phyloP scores from a whole-genome alignment of 1,284 basidiomycete species.

The Polyporus tsugae region DNA sequence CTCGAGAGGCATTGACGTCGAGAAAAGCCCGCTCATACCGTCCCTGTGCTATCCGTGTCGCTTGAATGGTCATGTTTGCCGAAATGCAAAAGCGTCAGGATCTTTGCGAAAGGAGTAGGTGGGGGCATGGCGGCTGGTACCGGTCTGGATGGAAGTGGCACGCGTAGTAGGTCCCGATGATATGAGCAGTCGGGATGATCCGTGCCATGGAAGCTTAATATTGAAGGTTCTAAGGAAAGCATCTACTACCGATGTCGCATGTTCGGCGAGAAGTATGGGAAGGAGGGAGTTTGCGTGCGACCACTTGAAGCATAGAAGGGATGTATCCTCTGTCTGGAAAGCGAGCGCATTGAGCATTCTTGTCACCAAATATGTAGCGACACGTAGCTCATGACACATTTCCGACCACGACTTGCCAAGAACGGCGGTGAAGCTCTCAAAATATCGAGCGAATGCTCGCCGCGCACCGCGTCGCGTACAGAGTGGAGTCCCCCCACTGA shows the following conservation, averaged over 20 bases:
- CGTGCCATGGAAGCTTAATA: not conserved
- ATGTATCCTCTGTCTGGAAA: no score
- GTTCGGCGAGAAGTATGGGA: not conserved
- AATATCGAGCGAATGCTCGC: no score
- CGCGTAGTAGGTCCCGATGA: not conserved
- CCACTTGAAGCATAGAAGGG: no score
- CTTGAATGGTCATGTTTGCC: not conserved
- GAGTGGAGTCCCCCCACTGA: no score
- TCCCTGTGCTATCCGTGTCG: not conserved
- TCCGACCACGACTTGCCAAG: no score
- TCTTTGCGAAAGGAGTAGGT: not conserved
- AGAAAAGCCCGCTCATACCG: not conserved
- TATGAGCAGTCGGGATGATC: not conserved
- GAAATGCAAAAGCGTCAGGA: not conserved
- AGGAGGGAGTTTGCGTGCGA: not conserved
- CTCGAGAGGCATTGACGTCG: not conserved
- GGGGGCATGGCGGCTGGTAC: not conserved
- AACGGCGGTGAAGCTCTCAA: no score
- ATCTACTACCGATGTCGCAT: not conserved
- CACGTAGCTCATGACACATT: no score
- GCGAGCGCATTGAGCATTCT: no score
- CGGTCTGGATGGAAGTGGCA: not conserved
- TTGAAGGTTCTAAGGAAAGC: not conserved
- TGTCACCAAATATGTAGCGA: no score
- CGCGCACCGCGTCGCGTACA: no score